Evolutionary conservation across 108 stramenopile species (phyloP), one percentile per base, ranked within the genome.

Genomic region (Cyclotella kingstonii): DNA sequence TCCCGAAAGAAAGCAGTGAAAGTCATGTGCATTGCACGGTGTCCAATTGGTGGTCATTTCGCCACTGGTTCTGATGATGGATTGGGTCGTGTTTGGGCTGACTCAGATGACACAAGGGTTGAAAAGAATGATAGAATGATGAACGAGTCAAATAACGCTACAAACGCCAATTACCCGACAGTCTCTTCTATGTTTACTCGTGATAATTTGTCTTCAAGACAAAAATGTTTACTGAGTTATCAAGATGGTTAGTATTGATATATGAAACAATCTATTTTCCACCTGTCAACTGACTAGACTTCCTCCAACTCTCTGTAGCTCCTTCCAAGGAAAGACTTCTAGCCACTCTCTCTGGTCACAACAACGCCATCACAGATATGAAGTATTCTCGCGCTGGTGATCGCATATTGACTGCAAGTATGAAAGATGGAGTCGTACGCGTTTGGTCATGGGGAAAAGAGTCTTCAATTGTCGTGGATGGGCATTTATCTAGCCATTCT

Each of bases 31-130:
- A 73, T 97, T n/a, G 76, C 89, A n/a, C 45, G 89, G 27, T 84
- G 84, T 63, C 90, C 91, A 1, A 41, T 82, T 7, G 96, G 96
- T 22, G 81, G 86, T 9, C 84, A 89, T 47, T 86, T 97, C 57
- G 89, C 84, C 0, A 93, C 94, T 29, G 96, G 96, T 14, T 85
- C 86, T 5, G 89, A 90, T 63, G 96, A 97, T 73, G 96, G 91
- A 23, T 70, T 91, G 9, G 88, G 85, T 30, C 80, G 93, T 34
- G 73, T 97, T 26, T 97, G 84, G 89, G 63, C 67, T 38, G 91
- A 89, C 54, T 73, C 70, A 4, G 91, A 85, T 22, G 84, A 92
- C 46, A 43, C 31, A 6, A 51, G 50, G 15, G 58, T 91, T 4
- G 84, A 76, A 47, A 60, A 50, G 11, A 51, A 79, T 12, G 88